Evolutionary conservation across 73 alveolate genomes (phyloP).

Genomic region (Paramecium biaurelia): DNA sequence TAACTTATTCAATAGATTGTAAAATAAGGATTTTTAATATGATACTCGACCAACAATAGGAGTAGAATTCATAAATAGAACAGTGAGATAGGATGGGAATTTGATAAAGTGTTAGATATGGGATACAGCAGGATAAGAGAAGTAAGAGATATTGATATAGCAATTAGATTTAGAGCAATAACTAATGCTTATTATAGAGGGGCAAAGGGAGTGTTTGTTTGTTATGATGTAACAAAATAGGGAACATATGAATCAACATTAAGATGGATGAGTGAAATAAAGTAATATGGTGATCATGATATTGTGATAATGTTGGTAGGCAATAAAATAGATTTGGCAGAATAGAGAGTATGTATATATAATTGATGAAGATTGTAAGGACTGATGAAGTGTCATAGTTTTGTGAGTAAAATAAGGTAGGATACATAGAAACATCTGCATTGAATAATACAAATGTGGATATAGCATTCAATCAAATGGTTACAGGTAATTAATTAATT

Average conservation of each 20-base stretch:
- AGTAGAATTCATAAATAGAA: conserved; percentile 79
- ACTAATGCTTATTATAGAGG: conserved; percentile 91
- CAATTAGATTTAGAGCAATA: conserved; percentile 70
- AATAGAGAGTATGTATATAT: conserved; percentile 50
- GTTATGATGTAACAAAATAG: conserved; percentile 89
- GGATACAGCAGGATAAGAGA: conserved; percentile 92
- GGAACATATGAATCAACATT: conserved; percentile 79
- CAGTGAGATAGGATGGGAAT: conserved; percentile 70
- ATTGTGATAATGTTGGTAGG: conserved; percentile 82
- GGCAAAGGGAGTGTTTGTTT: conserved; percentile 93
- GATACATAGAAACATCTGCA: conserved; percentile 79
- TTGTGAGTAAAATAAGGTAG: conserved; percentile 68
- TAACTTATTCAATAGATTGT: conserved; percentile 61
- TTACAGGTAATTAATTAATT: conserved; percentile 22
- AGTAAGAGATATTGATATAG: conserved; percentile 18
- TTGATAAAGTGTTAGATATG: conserved; percentile 81
- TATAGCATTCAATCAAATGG: conserved; percentile 65
- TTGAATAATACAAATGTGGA: conserved; percentile 66
- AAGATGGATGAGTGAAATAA: conserved; percentile 85
- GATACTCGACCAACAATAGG: conserved; percentile 71
- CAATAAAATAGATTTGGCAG: conserved; percentile 79
- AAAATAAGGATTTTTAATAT: conserved; percentile 33
- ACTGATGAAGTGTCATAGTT: conserved; percentile 70
- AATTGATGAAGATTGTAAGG: conserved; percentile 43
- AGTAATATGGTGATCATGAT: conserved; percentile 84